These are phyloP conservation scores for Ophiocordyceps robertsii DNA, from an alignment of 2,329 filamentous ascomycete species.

Conservation along the genomic window DNA sequence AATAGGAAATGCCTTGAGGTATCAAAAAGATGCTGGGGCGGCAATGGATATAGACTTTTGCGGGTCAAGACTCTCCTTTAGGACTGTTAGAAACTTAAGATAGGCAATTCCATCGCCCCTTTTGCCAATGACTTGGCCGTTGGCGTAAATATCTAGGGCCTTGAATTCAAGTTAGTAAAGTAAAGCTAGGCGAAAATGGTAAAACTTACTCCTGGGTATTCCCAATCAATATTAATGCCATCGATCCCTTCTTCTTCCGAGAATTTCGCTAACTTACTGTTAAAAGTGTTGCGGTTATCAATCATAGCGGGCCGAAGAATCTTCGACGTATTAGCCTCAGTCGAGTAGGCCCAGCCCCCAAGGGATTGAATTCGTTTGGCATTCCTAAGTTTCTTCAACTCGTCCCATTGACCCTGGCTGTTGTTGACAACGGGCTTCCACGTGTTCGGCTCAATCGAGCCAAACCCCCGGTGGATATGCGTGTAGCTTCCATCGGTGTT, in stretches of 20 bases:
- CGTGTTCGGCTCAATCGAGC: conserved; percentile 9
- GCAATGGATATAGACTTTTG: conserved; percentile 17
- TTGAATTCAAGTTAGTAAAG: neutral
- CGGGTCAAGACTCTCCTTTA: conserved; percentile 1
- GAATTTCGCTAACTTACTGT: too few species aligned
- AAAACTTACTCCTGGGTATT: conserved; percentile 16
- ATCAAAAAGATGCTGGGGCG: conserved; percentile 19
- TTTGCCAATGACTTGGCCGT: conserved; percentile 10
- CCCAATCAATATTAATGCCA: conserved; percentile 28
- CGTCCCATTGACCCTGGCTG: conserved; percentile 10
- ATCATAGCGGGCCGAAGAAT: conserved; percentile 6
- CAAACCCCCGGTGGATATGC: conserved; percentile 16
- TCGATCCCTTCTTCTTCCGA: conserved; percentile 19
- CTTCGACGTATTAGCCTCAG: too few species aligned
- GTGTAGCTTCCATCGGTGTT: conserved; percentile 8
- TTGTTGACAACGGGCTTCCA: conserved; percentile 7
- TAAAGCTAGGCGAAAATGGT: neutral
- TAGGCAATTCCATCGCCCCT: conserved; percentile 4
- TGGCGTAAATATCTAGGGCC: conserved; percentile 11
- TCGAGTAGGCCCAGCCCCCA: conserved; percentile 15
- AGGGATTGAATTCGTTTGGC: conserved; percentile 14
- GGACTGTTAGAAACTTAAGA: conserved; percentile 4
- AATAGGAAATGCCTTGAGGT: conserved; percentile 18
- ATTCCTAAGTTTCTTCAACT: conserved; percentile 10
- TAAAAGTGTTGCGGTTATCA: conserved; percentile 19